Evolutionary conservation across 2,329 filamentous ascomycete species (phyloP), one percentile per base, ranked within the genome.

Genomic region (Aspergillus brunneoviolaceus): DNA sequence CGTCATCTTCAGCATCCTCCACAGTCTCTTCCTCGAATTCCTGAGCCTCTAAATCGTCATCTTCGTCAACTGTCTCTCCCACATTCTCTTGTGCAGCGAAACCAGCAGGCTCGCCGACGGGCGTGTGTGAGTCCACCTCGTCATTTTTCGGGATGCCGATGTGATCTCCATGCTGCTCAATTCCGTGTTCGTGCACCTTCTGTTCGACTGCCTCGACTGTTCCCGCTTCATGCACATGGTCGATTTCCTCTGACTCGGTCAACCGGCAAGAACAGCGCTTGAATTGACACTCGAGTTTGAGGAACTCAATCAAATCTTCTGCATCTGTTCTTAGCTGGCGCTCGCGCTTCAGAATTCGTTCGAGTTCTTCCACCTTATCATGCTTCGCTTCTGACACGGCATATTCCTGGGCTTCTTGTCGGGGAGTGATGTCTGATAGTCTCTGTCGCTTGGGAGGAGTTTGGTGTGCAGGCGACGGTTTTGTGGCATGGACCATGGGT

Each of bases 281-380:
- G 61, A 82, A 81, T 63, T 81, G 78, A 58, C 80, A 82, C 63
- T 82, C 79, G 67, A 81, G 77, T 50, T 78, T 78, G 71, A 82
- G 66, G 61, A 80, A 81, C 33, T 81, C 70, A 2, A 87, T 77
- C 74, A 86, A 80, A 31, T 86, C 84, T 63, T 87, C 81, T 0
- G 84, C 84, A 29, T 82, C 78, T 57, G 76, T 71, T 61, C 84
- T 78, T 57, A 81, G 73, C 49, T 77, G 77, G 65, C 77, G 79
- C 70, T 87, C 85, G 31, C 72, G 72, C 27, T 75, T 69, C 4
- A 88, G 76, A 58, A 85, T 80, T 49, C 83, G 77, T 59, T 81
- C 77, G 11, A 81, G 63, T 2, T 74, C 69, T 2, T 74, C 68
- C 23, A 86, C 66, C n/a, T 77, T 70, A 62, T 80, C 80, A 7